These are phyloP conservation scores for Phlebiopsis gigantea DNA, from an alignment of 768 basidiomycete species.

Conservation along the genomic window DNA sequence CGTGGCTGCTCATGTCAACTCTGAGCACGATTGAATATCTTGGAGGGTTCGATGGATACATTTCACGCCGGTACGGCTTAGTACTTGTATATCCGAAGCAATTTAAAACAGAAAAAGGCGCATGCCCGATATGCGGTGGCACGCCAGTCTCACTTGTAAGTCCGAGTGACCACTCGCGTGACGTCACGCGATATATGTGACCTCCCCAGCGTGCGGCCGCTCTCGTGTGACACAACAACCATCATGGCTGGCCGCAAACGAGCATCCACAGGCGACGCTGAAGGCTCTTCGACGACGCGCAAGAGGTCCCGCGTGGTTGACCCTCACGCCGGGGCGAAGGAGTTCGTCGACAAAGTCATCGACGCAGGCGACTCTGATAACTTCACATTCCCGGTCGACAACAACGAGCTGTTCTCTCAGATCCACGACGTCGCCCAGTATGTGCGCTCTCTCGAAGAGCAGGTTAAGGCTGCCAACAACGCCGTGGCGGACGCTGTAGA, in stretches of 20 bases:
- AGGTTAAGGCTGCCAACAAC: neutral
- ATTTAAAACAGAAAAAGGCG: no score
- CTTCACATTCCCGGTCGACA: slow-evolving; percentile 32
- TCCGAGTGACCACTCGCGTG: no score
- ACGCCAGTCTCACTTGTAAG: no score
- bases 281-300: slow-evolving; percentile 12
- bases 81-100: no score
- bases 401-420: slow-evolving; percentile 25
- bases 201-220: neutral
- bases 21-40: no score
- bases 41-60: no score
- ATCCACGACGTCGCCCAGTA: slow-evolving; percentile 30
- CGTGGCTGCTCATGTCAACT: no score
- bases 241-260: slow-evolving; percentile 28
- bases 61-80: no score
- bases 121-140: no score
- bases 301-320: slow-evolving; percentile 27
- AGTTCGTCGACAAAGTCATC: slow-evolving; percentile 35
- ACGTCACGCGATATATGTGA: neutral
- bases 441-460: slow-evolving; percentile 27
- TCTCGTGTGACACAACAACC: neutral
- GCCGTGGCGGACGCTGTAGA: neutral
- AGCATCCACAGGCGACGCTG: slow-evolving; percentile 26
- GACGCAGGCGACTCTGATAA: slow-evolving; percentile 23
- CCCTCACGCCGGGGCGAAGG: slow-evolving; percentile 28